Conservation (phyloP, 2,329 filamentous ascomycete species). For the Daldinia eschscholtzii region DNA sequence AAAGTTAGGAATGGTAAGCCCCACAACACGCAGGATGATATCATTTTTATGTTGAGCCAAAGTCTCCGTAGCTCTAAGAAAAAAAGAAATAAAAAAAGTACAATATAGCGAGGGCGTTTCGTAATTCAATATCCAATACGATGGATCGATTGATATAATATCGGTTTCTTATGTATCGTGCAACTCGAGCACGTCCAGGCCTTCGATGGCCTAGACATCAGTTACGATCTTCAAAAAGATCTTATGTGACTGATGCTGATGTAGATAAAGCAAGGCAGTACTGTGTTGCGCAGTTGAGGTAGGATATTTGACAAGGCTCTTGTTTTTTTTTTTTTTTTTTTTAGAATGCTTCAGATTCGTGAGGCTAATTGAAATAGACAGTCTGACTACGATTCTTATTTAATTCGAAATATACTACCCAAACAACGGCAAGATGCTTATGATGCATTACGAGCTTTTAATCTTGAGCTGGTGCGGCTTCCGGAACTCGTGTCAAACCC, state of each 20-base stretch:
- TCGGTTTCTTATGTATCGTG: constrained; percentile 47
- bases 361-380: constrained; percentile 65
- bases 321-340: neutral
- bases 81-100: neutral
- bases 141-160: constrained; percentile 28
- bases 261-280: constrained; percentile 66
- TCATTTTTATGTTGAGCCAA: constrained; percentile 35
- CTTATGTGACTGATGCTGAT: constrained; percentile 64
- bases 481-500: constrained; percentile 90
- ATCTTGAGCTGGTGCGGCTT: constrained; percentile 90
- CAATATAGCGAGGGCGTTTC: neutral
- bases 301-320: constrained; percentile 34
- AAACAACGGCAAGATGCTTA: constrained; percentile 82
- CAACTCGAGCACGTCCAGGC: constrained; percentile 41
- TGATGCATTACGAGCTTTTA: constrained; percentile 90
- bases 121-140: neutral
- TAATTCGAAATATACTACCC: constrained; percentile 88
- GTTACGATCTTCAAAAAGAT: constrained; percentile 48
- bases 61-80: neutral
- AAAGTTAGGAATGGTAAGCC: constrained; percentile 6
- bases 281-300: constrained; percentile 67
- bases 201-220: constrained; percentile 43
- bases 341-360: neutral
- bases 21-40: constrained; percentile 32
- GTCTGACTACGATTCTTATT: constrained; percentile 89